Base-by-base conservation (phyloP, 2,329 filamentous ascomycete genomes). In the Verruconis gallopava region DNA sequence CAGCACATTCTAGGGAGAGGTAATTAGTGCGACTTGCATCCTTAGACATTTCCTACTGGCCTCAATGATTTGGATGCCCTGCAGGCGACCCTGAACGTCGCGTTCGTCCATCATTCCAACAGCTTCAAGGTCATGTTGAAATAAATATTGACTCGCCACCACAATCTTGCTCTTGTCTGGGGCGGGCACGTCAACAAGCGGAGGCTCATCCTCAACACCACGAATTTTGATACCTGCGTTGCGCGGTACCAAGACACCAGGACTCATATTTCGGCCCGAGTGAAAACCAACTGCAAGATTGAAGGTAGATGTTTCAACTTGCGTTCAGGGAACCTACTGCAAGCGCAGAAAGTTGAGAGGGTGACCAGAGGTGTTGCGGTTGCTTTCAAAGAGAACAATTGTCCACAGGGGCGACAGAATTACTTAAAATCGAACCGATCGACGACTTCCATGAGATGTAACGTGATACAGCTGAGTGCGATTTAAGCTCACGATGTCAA, bases 151-250 rank as follows among this genome's bases (percentile, higher is more conserved):
- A 17, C 34, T 43, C 6, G 41, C 34, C n/a, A 37, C 34, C 15
- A 43, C 41, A 33, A 43, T 43, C 21, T 38, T 38, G 13, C 41
- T 43, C 34, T 38, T 37, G 14, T 43, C 36, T 13, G 41, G 41
- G 11, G 41, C 34, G 17, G 41, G 34, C 19, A 22, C 34, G 22
- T 43, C 41, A 14, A 43, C 34, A 15, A 43, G 34, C 21, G 41
- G 40, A 4, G 32, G 13, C 21, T 19, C 19, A 14, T 34, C 30
- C 12, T 36, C 40, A 12, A 33, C 25, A n/a, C 25, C 25, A 9
- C 25, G 25, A n/a, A 30, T 30, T n/a, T 30, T 30, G n/a, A 30
- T 30, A n/a, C 25, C 25, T 30, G 25, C 25, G n/a, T 30, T 9
- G 25, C 25, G 25, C n/a, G 25, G 25, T 9, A 30, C n/a, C 25